Evolutionary conservation across 2,329 filamentous ascomycete species (phyloP), one percentile per base, ranked within the genome.

Genomic region (Cordyceps cateniannulata): DNA sequence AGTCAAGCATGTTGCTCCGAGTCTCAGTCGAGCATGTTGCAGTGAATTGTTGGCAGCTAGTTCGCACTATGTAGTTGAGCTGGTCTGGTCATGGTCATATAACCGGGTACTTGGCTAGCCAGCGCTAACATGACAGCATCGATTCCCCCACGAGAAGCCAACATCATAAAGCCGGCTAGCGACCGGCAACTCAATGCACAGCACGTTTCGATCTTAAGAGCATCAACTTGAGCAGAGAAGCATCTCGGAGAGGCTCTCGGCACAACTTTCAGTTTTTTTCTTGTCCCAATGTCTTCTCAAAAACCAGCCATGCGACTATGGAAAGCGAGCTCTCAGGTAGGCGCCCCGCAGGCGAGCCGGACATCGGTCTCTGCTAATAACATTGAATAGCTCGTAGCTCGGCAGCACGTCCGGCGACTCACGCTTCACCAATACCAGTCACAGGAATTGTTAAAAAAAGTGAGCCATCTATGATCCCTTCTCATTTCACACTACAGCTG

Each of bases 371-470:
- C 10, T 18, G 32, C 60, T 57, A 32, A 62, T 27, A 45, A 44
- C n/a, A n/a, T 44, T 25, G 8, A 25, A 32, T 25, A 61, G 60
- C 48, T 51, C 22, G 45, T 32, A 8, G 48, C 53, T 16, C 42
- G 47, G 14, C 63, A 63, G 42, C 65, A 66, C 32, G 44, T 53
- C 18, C 54, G 65, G 27, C 48, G n/a, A 18, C 62, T 72, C 12
- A 71, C 64, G 45, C 60, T 73, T 25, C 69, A 71, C 44, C 65
- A 69, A 45, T 65, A 68, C 47, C 67, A 72, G 48, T 69, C 70
- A 2, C 68, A 70, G 44, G 35, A 64, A 16, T 50, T 73, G 24
- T 64, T 72, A 3, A 62, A 53, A 62, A 54, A 70, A 27, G 70
- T 70, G 55, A 16, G 60, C 50, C 14, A 5, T 1, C 27, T 16